These are phyloP conservation scores for Apophysomyces elegans DNA, from an alignment of 371 early-diverging fungal species.

Conservation along the genomic window DNA sequence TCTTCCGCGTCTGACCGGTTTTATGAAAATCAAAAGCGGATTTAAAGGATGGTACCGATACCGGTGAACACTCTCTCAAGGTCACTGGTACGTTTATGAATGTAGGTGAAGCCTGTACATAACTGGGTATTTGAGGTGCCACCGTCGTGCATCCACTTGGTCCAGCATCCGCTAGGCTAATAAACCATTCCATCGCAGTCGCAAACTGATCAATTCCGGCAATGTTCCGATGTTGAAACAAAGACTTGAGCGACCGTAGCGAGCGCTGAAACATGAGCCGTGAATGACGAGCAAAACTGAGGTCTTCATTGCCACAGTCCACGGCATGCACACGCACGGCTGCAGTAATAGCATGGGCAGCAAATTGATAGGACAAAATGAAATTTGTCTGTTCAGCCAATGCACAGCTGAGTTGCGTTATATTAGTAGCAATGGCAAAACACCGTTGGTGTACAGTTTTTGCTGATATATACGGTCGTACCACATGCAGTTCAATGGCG, in stretches of 20 bases:
- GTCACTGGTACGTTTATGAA: neutral
- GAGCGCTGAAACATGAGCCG: conserved; percentile 47
- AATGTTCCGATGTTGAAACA: conserved; percentile 25
- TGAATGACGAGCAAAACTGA: conserved; percentile 34
- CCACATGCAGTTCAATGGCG: conserved; percentile 26
- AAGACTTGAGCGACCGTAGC: conserved; percentile 22
- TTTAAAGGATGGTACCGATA: neutral
- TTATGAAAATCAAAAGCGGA: neutral
- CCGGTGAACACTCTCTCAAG: neutral
- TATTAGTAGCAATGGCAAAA: conserved; percentile 25
- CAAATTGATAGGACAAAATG: conserved; percentile 27
- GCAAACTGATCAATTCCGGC: conserved; percentile 29
- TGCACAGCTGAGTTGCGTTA: conserved; percentile 29
- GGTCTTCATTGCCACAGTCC: conserved; percentile 32
- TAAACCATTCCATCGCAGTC: neutral
- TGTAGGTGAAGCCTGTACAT: neutral
- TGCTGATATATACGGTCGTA: conserved; percentile 25
- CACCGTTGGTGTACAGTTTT: conserved; percentile 26
- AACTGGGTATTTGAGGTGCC: neutral
- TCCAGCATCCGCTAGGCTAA: neutral
- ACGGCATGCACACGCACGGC: conserved; percentile 45
- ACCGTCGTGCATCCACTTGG: neutral
- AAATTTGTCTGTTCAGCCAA: conserved; percentile 28
- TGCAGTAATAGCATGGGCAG: conserved; percentile 35
- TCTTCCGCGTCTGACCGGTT: neutral